Conservation (phyloP, 176 grass and related monocot genomes). For the Hordeum vulgare region DNA sequence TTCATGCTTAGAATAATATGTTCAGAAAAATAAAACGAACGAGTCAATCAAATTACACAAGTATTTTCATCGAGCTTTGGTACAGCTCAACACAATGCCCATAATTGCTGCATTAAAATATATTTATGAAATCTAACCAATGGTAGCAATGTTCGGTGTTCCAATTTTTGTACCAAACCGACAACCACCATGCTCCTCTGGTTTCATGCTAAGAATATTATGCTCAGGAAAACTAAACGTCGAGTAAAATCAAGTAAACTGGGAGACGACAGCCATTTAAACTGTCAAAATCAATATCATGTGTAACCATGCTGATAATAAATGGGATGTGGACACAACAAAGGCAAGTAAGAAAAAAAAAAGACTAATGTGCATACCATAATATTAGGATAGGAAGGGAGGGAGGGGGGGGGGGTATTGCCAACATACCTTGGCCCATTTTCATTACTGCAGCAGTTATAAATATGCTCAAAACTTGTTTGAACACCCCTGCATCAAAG, state of each 20-base stretch:
- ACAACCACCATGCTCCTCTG: not conserved
- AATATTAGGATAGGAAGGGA: not conserved
- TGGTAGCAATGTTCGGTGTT: not conserved
- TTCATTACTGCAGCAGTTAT: slow-evolving; percentile 84
- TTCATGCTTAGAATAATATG: too few relatives aligned
- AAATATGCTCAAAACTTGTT: slow-evolving; percentile 92
- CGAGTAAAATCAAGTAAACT: not conserved
- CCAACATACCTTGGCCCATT: slow-evolving; percentile 59
- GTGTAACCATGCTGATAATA: not conserved
- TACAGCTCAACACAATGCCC: slow-evolving; percentile 62
- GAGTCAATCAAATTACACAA: too few relatives aligned
- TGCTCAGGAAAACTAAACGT: not conserved
- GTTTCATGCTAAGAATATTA: slow-evolving; percentile 10
- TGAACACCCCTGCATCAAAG: slow-evolving; percentile 77
- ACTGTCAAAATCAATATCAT: not conserved
- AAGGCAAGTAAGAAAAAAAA: not conserved
- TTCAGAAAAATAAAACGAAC: too few relatives aligned
- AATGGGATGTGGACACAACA: not conserved
- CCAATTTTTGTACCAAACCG: not conserved
- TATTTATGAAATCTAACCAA: not conserved
- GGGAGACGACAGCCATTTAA: not conserved
- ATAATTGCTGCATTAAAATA: slow-evolving; percentile 55
- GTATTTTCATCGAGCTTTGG: too few relatives aligned
- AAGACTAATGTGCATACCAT: not conserved
- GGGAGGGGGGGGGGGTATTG: not conserved